These are phyloP conservation scores for Sporothrix luriei DNA, from an alignment of 2,329 filamentous ascomycete genomes.

Conservation along the genomic window DNA sequence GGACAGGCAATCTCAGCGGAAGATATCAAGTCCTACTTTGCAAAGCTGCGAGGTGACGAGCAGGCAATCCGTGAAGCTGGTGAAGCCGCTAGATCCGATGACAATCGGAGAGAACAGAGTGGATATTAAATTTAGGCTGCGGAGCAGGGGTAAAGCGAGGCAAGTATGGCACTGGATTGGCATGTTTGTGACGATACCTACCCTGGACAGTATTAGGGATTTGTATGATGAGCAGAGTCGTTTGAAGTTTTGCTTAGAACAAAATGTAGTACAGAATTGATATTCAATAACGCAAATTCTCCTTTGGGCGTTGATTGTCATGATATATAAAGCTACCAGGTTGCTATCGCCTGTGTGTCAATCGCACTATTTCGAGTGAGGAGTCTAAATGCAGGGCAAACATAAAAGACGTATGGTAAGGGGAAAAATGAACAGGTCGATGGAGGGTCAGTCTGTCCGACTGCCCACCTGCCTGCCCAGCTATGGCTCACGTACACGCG, in stretches of 20 bases:
- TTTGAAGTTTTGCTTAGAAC: too few relatives aligned
- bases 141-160: neutral
- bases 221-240: neutral
- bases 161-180: neutral
- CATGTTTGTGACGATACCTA: neutral
- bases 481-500: neutral
- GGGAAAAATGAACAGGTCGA: neutral
- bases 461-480: too few relatives aligned
- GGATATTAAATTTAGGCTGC: slow-evolving; percentile 48
- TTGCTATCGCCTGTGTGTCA: too few relatives aligned
- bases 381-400: neutral
- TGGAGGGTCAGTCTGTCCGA: neutral
- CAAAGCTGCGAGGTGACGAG: slow-evolving; percentile 86
- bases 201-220: too few relatives aligned
- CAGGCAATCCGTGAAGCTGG: slow-evolving; percentile 67
- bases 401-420: too few relatives aligned
- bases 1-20: slow-evolving; percentile 87
- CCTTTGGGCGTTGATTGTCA: too few relatives aligned
- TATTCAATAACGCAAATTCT: too few relatives aligned
- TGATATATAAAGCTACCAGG: too few relatives aligned
- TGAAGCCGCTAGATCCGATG: slow-evolving; percentile 51
- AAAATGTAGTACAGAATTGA: too few relatives aligned
- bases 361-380: neutral
- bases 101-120: slow-evolving; percentile 54
- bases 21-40: slow-evolving; percentile 96